Evolutionary conservation across 768 basidiomycete genomes (phyloP).

Genomic region (Chalciporus chontae): DNA sequence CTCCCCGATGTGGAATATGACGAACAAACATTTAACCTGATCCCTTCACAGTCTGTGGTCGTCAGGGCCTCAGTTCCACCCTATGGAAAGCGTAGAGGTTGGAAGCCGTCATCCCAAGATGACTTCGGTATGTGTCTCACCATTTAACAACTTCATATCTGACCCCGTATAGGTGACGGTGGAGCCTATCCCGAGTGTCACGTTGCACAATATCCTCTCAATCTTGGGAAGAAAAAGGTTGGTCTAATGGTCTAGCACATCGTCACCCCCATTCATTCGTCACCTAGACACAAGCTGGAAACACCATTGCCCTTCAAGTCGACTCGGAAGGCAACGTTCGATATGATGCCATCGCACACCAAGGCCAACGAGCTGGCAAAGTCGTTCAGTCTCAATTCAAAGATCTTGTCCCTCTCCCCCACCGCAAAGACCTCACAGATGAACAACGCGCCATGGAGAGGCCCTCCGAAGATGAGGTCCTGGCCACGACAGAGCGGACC

Average conservation of each 20-base stretch:
- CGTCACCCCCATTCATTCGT: conserved; percentile 1
- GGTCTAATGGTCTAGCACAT: conserved; percentile 16
- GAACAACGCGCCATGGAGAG: conserved; percentile 76
- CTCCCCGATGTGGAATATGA: conserved; percentile 59
- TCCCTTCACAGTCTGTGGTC: conserved; percentile 39
- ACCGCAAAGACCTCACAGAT: conserved; percentile 85
- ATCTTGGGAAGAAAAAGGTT: conserved; percentile 94
- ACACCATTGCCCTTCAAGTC: conserved; percentile 94
- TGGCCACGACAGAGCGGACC: conserved; percentile 88
- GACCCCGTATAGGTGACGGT: conserved; percentile 57
- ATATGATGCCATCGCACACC: conserved; percentile 95
- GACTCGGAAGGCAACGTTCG: conserved; percentile 95
- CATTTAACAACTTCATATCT: neutral
- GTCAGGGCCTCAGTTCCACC: conserved; percentile 61
- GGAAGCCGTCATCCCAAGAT: conserved; percentile 78
- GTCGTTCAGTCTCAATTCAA: conserved; percentile 94
- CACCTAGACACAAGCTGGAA: conserved; percentile 78
- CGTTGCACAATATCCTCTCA: conserved; percentile 94
- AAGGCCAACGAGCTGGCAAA: conserved; percentile 87
- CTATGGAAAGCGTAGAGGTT: conserved; percentile 82
- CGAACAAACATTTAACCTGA: conserved; percentile 38
- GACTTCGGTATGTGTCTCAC: conserved; percentile 68
- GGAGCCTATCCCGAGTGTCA: conserved; percentile 94
- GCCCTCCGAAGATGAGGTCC: conserved; percentile 90
- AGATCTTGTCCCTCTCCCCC: conserved; percentile 88